A percentile compares a stretch with the other conserved stretches of the same genome.
Evolutionary conservation across 371 early-diverging fungal species (phyloP).

Genomic region (Actinomortierella wolfii): DNA sequence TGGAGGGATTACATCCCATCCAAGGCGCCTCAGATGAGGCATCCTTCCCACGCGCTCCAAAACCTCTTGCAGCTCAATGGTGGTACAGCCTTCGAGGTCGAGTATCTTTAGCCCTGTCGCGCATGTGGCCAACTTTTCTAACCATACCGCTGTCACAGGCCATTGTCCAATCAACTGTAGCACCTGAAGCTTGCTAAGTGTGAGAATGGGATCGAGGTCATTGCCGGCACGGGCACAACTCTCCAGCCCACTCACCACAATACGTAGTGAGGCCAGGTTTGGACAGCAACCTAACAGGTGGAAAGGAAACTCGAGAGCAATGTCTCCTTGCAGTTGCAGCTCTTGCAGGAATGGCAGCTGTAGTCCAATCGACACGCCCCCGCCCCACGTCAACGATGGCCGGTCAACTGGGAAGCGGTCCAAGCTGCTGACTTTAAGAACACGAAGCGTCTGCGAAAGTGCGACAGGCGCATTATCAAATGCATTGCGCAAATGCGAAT

Average conservation of each 20-base stretch:
- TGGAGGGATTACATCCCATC: conserved; percentile 13
- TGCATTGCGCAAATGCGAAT: conserved; percentile 19
- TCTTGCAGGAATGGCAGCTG: conserved; percentile 29
- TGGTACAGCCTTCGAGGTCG: conserved; percentile 29
- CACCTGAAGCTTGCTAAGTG: conserved; percentile 19
- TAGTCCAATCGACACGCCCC: conserved; percentile 1
- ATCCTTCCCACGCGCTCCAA: conserved; percentile 18
- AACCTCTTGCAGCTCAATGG: conserved; percentile 15
- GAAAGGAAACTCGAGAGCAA: conserved; percentile 35
- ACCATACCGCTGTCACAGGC: conserved; percentile 13
- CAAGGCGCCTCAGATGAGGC: conserved; percentile 33
- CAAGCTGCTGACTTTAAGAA: conserved; percentile 30
- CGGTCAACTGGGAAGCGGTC: conserved; percentile 6
- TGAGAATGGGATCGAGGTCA: conserved; percentile 19
- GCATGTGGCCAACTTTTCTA: conserved; percentile 8
- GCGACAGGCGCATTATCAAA: conserved; percentile 26
- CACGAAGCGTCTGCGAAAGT: conserved; percentile 14
- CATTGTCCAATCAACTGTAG: conserved; percentile 31
- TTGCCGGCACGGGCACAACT: conserved; percentile 27
- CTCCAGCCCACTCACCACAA: conserved; percentile 33
- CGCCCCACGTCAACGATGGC: conserved; percentile 29
- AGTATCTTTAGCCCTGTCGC: conserved; percentile 31
- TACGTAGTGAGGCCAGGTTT: conserved; percentile 13
- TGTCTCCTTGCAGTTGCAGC: conserved; percentile 36
- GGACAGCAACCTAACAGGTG: conserved; percentile 23